Conservation (phyloP, 345 rosid genomes). For the Excoecaria agallocha region DNA sequence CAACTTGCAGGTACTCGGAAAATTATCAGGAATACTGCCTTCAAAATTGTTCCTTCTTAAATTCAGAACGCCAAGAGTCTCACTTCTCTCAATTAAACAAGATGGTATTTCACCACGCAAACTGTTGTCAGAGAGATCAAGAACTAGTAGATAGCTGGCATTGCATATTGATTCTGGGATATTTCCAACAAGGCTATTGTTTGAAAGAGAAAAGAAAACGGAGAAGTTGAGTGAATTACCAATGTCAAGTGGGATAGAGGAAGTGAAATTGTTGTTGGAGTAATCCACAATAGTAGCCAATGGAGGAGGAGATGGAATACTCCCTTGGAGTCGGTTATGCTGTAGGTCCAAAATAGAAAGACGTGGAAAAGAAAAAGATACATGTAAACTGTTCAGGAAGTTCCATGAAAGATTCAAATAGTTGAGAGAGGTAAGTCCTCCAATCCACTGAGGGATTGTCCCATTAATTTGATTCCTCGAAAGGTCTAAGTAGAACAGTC, state of each 20-base stretch:
- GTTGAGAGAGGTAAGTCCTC: constrained; percentile 5
- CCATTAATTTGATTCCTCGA: constrained; percentile 41
- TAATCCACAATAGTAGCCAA: constrained; percentile 22
- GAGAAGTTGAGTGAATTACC: not conserved
- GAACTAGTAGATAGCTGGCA: constrained; percentile 5
- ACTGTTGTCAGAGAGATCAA: constrained; percentile 38
- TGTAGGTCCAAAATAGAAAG: constrained; percentile 25
- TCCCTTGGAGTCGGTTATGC: constrained; percentile 31
- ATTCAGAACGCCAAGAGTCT: constrained; percentile 26
- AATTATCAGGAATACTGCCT: constrained; percentile 19
- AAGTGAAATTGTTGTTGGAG: constrained; percentile 29
- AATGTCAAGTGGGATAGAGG: constrained; percentile 15
- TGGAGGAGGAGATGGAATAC: constrained; percentile 13
- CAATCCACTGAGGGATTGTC: constrained; percentile 45
- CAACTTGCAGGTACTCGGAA: constrained; percentile 16
- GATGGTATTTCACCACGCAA: constrained; percentile 34
- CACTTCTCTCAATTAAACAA: constrained; percentile 3
- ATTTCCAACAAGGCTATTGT: constrained; percentile 27
- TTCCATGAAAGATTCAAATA: constrained; percentile 18
- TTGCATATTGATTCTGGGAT: constrained; percentile 42
- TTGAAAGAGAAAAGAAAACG: constrained; percentile 31
- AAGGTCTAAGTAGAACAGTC: constrained; percentile 27
- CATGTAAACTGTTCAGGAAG: constrained; percentile 14
- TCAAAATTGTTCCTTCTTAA: constrained; percentile 26
- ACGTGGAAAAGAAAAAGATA: not conserved